Evolutionary conservation across 2,329 filamentous ascomycete genomes (phyloP).

Genomic region (Aspergillus fijiensis): DNA sequence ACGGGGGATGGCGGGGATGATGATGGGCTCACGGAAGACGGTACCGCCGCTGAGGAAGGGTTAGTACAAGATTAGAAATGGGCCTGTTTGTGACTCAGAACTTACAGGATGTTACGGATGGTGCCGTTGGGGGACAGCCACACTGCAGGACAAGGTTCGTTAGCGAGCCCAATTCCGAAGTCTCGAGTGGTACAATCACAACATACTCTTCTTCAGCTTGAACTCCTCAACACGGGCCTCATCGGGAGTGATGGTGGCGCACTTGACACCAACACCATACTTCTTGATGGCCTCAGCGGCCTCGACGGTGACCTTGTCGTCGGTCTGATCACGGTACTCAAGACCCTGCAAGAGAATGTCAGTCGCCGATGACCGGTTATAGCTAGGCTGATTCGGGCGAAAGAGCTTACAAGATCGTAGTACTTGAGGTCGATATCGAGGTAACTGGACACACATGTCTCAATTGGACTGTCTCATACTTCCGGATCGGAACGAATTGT

Average conservation of each 20-base stretch:
- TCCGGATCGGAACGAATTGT: neutral
- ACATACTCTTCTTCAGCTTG: constrained; percentile 92
- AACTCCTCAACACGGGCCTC: constrained; percentile 97
- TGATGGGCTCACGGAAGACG: constrained; percentile 98
- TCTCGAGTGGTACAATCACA: constrained; percentile 9
- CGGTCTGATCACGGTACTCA: constrained; percentile 91
- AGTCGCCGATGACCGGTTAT: constrained; percentile 4
- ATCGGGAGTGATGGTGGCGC: constrained; percentile 97
- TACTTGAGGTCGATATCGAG: constrained; percentile 98
- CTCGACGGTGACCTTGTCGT: constrained; percentile 93
- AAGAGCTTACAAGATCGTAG: constrained; percentile 68
- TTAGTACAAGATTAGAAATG: constrained; percentile 20
- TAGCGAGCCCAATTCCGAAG: constrained; percentile 6
- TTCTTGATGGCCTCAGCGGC: constrained; percentile 98
- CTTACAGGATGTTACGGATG: constrained; percentile 63
- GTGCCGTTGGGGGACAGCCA: constrained; percentile 98
- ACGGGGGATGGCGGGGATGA: constrained; percentile 88
- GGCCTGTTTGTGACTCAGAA: constrained; percentile 2
- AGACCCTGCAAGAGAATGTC: constrained; percentile 58
- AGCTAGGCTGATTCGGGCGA: neutral
- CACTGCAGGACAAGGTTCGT: constrained; percentile 56
- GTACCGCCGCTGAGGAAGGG: constrained; percentile 67
- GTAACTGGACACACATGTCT: constrained; percentile 53
- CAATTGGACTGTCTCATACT: constrained; percentile 16
- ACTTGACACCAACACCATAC: constrained; percentile 98